Conservation (phyloP, 176 grass and related monocot genomes). For the Phoenix dactylifera region DNA sequence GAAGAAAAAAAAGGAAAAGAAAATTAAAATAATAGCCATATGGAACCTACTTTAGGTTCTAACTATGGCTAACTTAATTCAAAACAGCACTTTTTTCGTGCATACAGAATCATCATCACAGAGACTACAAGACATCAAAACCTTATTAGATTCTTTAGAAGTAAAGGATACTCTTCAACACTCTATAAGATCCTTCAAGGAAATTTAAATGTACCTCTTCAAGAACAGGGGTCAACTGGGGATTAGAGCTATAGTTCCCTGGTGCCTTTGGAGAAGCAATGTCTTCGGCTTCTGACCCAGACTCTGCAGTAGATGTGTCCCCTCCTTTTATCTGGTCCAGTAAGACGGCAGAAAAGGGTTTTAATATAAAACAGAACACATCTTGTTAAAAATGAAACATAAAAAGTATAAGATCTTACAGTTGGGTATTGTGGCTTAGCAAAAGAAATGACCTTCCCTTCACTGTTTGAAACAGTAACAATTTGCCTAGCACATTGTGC, state of each 20-base stretch:
- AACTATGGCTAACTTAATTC: no score
- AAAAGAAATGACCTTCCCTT: conserved; percentile 51
- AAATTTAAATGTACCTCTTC: conserved; percentile 59
- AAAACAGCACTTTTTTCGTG: no score
- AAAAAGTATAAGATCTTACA: conserved; percentile 34
- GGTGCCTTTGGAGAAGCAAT: conserved; percentile 29
- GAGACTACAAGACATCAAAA: no score
- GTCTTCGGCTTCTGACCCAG: conserved; percentile 75
- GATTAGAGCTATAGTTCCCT: conserved; percentile 22
- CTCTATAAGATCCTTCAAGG: neutral
- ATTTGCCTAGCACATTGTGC: conserved; percentile 60
- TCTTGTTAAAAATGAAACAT: neutral
- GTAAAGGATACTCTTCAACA: no score
- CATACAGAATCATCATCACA: no score
- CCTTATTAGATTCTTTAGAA: no score
- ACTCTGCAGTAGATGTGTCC: conserved; percentile 61
- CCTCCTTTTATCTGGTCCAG: conserved; percentile 51
- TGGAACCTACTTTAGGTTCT: no score
- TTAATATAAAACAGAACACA: neutral
- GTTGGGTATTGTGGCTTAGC: conserved; percentile 26
- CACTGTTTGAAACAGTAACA: conserved; percentile 39
- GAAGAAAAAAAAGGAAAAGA: no score
- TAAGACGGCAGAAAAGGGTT: conserved; percentile 10
- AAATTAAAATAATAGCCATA: no score
- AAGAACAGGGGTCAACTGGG: conserved; percentile 40